phyloP scores from a whole-genome alignment of 129 eudicot genomes.

The Mikania micrantha region DNA sequence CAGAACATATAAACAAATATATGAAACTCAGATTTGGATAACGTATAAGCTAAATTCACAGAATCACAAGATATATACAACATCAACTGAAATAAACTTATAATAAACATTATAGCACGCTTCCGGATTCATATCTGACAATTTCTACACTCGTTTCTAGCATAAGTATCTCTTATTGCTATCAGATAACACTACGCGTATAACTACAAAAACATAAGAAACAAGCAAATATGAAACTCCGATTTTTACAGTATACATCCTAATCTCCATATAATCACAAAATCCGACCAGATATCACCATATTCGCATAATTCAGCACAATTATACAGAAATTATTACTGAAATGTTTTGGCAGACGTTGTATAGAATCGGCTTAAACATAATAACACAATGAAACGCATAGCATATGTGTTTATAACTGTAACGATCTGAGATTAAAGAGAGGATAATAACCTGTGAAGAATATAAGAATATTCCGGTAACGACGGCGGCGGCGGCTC shows the following conservation, averaged over 20 bases:
- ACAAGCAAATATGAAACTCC: background rate
- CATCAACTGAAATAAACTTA: background rate
- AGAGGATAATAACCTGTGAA: background rate
- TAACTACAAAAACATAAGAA: too few species aligned
- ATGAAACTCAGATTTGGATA: too few species aligned
- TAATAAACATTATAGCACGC: background rate
- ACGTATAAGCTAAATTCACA: too few species aligned
- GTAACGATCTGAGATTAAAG: background rate
- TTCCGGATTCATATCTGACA: background rate
- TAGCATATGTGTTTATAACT: background rate
- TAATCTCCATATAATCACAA: background rate
- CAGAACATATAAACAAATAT: too few species aligned
- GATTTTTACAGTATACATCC: background rate
- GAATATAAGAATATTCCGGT: conserved; percentile 4
- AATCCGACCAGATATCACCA: background rate
- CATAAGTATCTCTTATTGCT: too few species aligned
- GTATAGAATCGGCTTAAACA: background rate
- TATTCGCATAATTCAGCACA: background rate
- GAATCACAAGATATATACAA: too few species aligned
- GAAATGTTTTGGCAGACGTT: background rate
- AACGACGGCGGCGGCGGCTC: conserved; percentile 16
- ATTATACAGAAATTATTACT: background rate
- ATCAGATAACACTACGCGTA: too few species aligned
- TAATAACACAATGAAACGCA: background rate
- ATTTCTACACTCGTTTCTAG: conserved; percentile 4